These are phyloP conservation scores for Immersiporthe knoxdaviesiana DNA, from an alignment of 2,329 filamentous ascomycete species.

Conservation along the genomic window DNA sequence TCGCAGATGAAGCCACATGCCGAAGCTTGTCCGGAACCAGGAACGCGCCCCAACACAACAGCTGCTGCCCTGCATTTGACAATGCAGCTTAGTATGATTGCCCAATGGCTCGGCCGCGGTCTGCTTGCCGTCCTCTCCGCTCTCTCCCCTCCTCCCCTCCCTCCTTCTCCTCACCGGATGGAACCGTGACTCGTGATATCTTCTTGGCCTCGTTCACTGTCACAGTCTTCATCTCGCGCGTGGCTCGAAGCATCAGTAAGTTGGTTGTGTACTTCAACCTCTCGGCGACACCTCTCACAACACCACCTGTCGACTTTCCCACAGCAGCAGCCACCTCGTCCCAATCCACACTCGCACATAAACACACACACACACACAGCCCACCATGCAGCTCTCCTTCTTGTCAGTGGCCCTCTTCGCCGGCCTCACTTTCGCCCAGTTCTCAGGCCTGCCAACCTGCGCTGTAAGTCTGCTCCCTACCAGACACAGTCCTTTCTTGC, in stretches of 20 bases:
- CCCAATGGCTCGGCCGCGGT: neutral
- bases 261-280: neutral
- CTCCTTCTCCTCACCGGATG: neutral
- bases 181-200: neutral
- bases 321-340: neutral
- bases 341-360: too few relatives aligned
- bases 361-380: too few relatives aligned
- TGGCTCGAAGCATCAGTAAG: neutral
- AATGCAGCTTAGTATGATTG: neutral
- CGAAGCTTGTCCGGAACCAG: constrained; percentile 8
- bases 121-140: neutral
- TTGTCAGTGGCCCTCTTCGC: constrained; percentile 55
- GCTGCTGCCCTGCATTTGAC: neutral
- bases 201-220: neutral
- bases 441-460: constrained; percentile 52
- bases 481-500: neutral
- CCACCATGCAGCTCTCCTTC: constrained; percentile 51
- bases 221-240: neutral
- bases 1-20: neutral
- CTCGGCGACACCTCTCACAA: neutral
- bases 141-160: neutral
- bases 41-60: neutral
- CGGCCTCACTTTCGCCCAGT: constrained; percentile 56
- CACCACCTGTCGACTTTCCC: neutral
- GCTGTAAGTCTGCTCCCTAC: constrained; percentile 51